Conservation (phyloP, 805 yeast genomes). For the Blastobotrys peoriensis region DNA sequence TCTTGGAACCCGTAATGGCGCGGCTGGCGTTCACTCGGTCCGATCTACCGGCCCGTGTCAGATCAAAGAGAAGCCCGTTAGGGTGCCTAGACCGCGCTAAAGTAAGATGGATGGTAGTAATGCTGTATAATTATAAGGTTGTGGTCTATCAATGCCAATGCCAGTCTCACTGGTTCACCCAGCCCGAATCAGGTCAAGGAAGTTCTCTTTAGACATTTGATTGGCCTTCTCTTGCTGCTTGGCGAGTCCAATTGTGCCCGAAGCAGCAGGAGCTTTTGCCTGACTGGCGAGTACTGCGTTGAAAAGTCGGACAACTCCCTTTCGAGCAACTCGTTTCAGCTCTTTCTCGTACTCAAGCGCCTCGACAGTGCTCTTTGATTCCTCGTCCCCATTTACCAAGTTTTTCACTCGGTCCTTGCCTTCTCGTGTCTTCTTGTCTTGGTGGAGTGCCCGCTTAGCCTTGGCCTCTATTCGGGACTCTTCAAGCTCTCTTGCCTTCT, state of each 20-base stretch:
- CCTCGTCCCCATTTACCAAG: slow-evolving; percentile 57
- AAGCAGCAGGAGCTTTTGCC: slow-evolving; percentile 30
- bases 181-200: slow-evolving; percentile 68
- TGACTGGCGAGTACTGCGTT: slow-evolving; percentile 82
- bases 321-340: slow-evolving; percentile 75
- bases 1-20: no score
- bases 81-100: no score
- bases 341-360: slow-evolving; percentile 60
- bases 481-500: slow-evolving; percentile 66
- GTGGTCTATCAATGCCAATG: no score
- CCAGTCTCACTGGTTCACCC: no score
- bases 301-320: slow-evolving; percentile 79
- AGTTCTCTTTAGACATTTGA: slow-evolving; percentile 83
- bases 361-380: slow-evolving; percentile 48
- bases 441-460: slow-evolving; percentile 63
- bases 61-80: no score
- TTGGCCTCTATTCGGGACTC: slow-evolving; percentile 75
- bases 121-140: no score
- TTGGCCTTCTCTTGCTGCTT: slow-evolving; percentile 44
- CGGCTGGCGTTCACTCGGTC: no score
- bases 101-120: no score
- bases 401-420: slow-evolving; percentile 64
- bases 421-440: slow-evolving; percentile 63
- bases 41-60: no score
- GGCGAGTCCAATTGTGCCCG: slow-evolving; percentile 15